Evolutionary conservation across 176 grass and related monocot species (phyloP).

Genomic region (maize (Zea mays)): DNA sequence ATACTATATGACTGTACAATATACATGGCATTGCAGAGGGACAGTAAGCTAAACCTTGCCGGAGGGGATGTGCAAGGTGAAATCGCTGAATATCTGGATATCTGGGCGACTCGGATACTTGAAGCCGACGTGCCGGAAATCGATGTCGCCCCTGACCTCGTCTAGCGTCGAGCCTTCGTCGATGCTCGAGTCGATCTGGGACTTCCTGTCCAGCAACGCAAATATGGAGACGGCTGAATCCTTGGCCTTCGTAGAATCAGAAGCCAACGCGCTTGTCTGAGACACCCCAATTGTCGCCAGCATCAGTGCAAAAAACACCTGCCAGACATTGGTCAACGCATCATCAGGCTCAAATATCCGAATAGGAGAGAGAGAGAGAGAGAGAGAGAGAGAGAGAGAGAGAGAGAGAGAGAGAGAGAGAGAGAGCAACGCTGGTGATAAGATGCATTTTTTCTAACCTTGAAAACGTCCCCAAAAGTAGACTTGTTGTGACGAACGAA

Average conservation of each 20-base stretch:
- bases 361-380: not conserved
- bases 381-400: too few species aligned
- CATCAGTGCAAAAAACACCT: conserved; percentile 81
- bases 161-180: conserved; percentile 55
- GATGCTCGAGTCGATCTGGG: conserved; percentile 55
- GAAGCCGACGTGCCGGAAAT: conserved; percentile 68
- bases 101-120: conserved; percentile 72
- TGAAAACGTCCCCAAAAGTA: conserved; percentile 62
- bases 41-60: conserved; percentile 58
- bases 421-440: too few species aligned
- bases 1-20: conserved; percentile 1
- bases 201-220: conserved; percentile 65
- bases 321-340: conserved; percentile 13
- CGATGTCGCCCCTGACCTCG: conserved; percentile 66
- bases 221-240: conserved; percentile 76
- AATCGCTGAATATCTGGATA: conserved; percentile 65
- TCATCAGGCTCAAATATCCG: conserved; percentile 19
- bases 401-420: too few species aligned
- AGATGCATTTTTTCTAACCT: conserved; percentile 36
- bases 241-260: conserved; percentile 72
- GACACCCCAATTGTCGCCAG: conserved; percentile 63
- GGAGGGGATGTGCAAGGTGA: conserved; percentile 59
- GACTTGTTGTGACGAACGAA: conserved; percentile 52
- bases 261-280: conserved; percentile 72
- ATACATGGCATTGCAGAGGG: not conserved